These are phyloP conservation scores for Arachis hypogaea DNA, from an alignment of 306 rosid genomes.

Conservation along the genomic window DNA sequence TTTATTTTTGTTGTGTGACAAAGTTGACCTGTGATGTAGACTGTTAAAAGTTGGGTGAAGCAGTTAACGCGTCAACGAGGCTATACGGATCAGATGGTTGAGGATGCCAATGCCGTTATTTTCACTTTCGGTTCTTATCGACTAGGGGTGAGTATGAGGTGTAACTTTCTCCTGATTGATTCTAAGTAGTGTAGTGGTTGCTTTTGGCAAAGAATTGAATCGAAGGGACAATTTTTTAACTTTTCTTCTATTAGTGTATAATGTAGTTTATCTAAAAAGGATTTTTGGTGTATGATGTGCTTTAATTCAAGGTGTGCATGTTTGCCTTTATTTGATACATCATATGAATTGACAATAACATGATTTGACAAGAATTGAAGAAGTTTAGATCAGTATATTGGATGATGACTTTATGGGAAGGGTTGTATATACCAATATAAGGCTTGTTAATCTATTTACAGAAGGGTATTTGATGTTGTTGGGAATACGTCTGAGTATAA, in stretches of 20 bases:
- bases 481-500: conserved; percentile 2
- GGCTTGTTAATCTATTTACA: neutral
- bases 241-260: too few relatives aligned
- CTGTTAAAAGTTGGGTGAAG: conserved; percentile 93
- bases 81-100: conserved; percentile 95
- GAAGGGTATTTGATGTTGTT: neutral
- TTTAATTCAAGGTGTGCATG: conserved; percentile 27
- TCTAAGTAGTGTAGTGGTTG: conserved; percentile 18
- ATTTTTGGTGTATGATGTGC: conserved; percentile 6
- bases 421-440: neutral
- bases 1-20: conserved; percentile 10
- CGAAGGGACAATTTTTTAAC: neutral
- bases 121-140: conserved; percentile 91
- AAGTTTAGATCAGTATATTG: neutral
- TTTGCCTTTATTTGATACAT: conserved; percentile 4
- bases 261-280: too few relatives aligned
- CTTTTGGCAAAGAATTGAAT: conserved; percentile 9
- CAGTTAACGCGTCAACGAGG: conserved; percentile 82
- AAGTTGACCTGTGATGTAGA: conserved; percentile 53
- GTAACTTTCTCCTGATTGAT: neutral
- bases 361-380: conserved; percentile 9
- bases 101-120: conserved; percentile 90
- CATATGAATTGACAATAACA: neutral
- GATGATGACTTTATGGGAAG: neutral
- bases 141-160: conserved; percentile 70